Evolutionary conservation across 2,329 filamentous ascomycete genomes (phyloP), one percentile per base, ranked within the genome.

Genomic region (Didymella segeticola): DNA sequence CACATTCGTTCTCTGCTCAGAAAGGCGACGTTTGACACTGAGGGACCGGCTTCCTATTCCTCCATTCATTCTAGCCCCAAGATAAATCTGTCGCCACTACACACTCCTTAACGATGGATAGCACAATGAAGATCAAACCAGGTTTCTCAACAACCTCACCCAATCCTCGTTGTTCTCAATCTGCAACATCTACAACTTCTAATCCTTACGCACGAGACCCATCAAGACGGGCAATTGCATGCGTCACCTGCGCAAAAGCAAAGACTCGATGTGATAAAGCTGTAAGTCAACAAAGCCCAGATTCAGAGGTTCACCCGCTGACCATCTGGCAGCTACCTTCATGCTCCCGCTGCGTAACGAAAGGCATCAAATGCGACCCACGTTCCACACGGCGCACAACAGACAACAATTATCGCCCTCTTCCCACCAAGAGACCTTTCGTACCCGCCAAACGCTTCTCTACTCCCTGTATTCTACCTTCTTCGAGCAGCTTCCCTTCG

Each of bases 181-280:
- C 17, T n/a, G 4, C 43, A 26, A 31, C 26, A 5, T 20, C n/a
- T n/a, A 33, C 39, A 14, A 1, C 51, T 11, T 11, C 46, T 8
- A 70, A 69, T 34, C 69, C 67, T 1, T 73, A 73, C 45, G 59
- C 67, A 15, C 67, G 66, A 42, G 70, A 68, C 48, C 58, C 71
- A 6, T 63, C 69, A 37, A 62, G 70, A 53, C 63, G 72, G 65
- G 67, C 71, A n/a, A 75, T 75, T 47, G 70, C 72, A 43, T 75
- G 72, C 59, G 72, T 72, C 4, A 71, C 71, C 51, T 75, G 72
- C 53, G 72, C 72, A 22, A 75, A 73, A 57, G 72, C 72, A 38
- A 75, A 75, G 57, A 73, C 72, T 8, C 71, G 73, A 58, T 74
- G 72, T 50, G 70, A 75, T 47, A 75, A 73, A 61, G 63, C 62